Evolutionary conservation across 352 stramenopile genomes (phyloP), one percentile per base, ranked within the genome.

Genomic region (Plasmopara muralis): DNA sequence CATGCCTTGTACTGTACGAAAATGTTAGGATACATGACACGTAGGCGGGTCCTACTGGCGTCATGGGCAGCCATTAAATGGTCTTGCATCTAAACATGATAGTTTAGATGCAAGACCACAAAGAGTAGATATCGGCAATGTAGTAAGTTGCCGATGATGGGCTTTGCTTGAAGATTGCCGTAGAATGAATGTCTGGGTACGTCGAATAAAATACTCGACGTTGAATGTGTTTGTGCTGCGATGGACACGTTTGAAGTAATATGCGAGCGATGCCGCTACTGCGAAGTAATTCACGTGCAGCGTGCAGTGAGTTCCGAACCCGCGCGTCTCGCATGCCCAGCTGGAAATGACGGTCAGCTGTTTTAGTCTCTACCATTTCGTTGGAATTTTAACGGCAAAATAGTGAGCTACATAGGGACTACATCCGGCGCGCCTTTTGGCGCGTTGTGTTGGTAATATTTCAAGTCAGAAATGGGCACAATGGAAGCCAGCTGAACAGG

Each of bases 91-190:
- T n/a, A n/a, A n/a, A n/a, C n/a, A n/a, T n/a, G n/a, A n/a, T n/a
- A n/a, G 34, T 13, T 53, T 53, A 43, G 31, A 44, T 13, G 30
- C 31, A 35, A 35, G 10, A 12, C 31, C 6, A 35, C 31, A 31
- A 50, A 29, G n/a, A 44, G 31, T 25, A 45, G 50, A 64, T 60
- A 56, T 50, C 56, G 38, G 44, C 47, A 51, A 57, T 49, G 45
- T 63, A 58, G 49, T 42, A 62, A 53, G 52, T 63, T 63, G 55
- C 47, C 47, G 53, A 44, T 41, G 58, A 66, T 62, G 47, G 42
- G 42, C 46, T 40, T 18, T 14, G 55, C 40, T 49, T 39, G 12
- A 55, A 47, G 48, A 58, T 63, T 50, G 35, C 44, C 41, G 20
- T 25, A 25, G 20, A 25, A 25, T 25, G 20, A 25, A 25, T 25